Conservation (phyloP, 495 filamentous ascomycete species). For the Collariella sp. region DNA sequence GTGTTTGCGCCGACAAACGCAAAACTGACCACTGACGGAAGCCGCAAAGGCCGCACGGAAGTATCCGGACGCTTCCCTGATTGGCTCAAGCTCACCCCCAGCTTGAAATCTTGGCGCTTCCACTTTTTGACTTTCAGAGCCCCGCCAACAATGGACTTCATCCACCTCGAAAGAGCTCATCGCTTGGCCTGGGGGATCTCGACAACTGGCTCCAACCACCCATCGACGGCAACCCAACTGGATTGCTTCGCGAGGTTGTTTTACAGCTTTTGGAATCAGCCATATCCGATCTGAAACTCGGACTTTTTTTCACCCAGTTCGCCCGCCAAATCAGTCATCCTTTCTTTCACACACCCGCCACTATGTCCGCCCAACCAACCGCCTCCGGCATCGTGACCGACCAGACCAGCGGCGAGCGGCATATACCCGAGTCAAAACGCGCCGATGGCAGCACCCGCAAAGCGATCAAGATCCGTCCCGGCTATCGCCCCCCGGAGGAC, state of each 20-base stretch:
- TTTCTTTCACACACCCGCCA: conserved; percentile 3
- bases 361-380: conserved; percentile 43
- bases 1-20: conserved; percentile 18
- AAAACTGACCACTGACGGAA: conserved; percentile 21
- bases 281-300: background rate
- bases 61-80: conserved; percentile 22
- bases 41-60: conserved; percentile 27
- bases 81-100: conserved; percentile 33
- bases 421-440: conserved; percentile 79
- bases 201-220: too few relatives aligned
- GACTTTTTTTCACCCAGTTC: too few relatives aligned
- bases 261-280: too few relatives aligned
- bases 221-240: background rate
- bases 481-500: conserved; percentile 92
- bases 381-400: conserved; percentile 70
- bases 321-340: too few relatives aligned
- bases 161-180: too few relatives aligned
- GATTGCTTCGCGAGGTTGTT: background rate
- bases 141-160: too few relatives aligned
- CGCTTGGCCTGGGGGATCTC: too few relatives aligned
- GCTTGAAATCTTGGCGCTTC: conserved; percentile 6
- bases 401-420: conserved; percentile 62
- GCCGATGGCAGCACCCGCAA: conserved; percentile 81
- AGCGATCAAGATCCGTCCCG: conserved; percentile 87
- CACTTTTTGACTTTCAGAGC: background rate